Evolutionary conservation across 345 rosid genomes (phyloP), one percentile per base, ranked within the genome.

Genomic region (Pistacia atlantica): DNA sequence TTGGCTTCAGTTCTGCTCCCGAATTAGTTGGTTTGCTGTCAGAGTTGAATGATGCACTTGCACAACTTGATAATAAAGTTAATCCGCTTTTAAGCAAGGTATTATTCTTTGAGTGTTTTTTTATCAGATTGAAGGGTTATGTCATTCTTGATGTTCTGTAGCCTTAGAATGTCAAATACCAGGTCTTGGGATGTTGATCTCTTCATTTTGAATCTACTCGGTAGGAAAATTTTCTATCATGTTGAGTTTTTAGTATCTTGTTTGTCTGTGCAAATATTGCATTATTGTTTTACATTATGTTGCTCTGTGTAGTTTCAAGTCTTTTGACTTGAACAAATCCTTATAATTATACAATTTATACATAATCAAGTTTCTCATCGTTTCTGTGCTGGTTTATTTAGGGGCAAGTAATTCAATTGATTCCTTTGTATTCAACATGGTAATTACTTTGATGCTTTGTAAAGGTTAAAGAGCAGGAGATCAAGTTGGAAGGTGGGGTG

Each of bases 391-490:
- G 74, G 49, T 1, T 8, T 4, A 0, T 31, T 42, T 22, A 64
- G 60, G 33, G 22, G 1, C 11, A 28, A 17, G 22, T 52, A 28
- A 18, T 14, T 59, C 7, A 55, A 25, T 57, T 55, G 57, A 45
- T 74, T 59, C 25, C 10, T 35, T 75, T 51, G 1, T 62, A 31
- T 70, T 78, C 25, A 25, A 25, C 62, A 65, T 54, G 11, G 1
- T 48, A 33, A 74, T 38, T 55, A 60, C 16, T 54, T 59, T 33
- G 46, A 12, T 76, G 16, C 67, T 73, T 68, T 85, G 37, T 80
- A 69, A 67, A 92, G 99, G 85, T 86, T 37, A 90, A 88, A 84
- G 90, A 70, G 62, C 82, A 61, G 74, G 87, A 79, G 64, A 63
- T 77, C 33, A 31, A 38, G 42, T 72, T 70, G 83, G 89, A 82